Evolutionary conservation across 345 rosid genomes (phyloP).

Genomic region (Theobroma cacao): DNA sequence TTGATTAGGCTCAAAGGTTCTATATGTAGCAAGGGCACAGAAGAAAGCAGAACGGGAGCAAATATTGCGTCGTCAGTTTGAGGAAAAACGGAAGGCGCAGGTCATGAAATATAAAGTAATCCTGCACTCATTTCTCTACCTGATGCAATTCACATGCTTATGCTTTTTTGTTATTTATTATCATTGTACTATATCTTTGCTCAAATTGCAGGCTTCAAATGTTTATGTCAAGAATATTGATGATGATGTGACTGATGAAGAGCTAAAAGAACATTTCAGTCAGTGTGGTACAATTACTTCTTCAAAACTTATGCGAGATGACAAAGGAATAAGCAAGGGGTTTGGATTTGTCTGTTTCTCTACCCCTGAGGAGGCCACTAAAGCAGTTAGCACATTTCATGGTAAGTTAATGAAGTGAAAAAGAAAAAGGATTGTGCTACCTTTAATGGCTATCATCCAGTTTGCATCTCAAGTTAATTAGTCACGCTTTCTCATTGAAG

Average conservation of each 20-base stretch:
- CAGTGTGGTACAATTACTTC: slow-evolving; percentile 66
- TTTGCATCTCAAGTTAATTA: slow-evolving; percentile 2
- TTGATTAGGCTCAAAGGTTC: slow-evolving; percentile 51
- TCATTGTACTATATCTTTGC: background rate
- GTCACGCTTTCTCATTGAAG: background rate
- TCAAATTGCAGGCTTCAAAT: slow-evolving; percentile 54
- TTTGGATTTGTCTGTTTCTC: slow-evolving; percentile 82
- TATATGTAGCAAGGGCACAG: slow-evolving; percentile 79
- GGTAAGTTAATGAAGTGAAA: slow-evolving; percentile 31
- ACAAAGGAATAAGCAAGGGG: slow-evolving; percentile 68
- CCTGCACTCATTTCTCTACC: background rate
- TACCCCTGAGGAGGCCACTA: slow-evolving; percentile 57
- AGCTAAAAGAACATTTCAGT: slow-evolving; percentile 55
- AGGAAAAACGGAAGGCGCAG: slow-evolving; percentile 52
- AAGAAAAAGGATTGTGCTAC: background rate
- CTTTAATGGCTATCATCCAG: background rate
- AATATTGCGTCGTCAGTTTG: slow-evolving; percentile 49
- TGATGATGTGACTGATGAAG: slow-evolving; percentile 61
- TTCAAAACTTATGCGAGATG: slow-evolving; percentile 62
- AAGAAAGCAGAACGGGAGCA: slow-evolving; percentile 72
- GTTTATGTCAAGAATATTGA: slow-evolving; percentile 66
- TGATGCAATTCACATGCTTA: background rate
- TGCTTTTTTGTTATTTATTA: background rate
- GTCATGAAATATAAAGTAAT: slow-evolving; percentile 48
- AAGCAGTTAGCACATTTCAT: slow-evolving; percentile 51